Conservation (phyloP, 179 eudicot species). For the Beta macrorhiza region DNA sequence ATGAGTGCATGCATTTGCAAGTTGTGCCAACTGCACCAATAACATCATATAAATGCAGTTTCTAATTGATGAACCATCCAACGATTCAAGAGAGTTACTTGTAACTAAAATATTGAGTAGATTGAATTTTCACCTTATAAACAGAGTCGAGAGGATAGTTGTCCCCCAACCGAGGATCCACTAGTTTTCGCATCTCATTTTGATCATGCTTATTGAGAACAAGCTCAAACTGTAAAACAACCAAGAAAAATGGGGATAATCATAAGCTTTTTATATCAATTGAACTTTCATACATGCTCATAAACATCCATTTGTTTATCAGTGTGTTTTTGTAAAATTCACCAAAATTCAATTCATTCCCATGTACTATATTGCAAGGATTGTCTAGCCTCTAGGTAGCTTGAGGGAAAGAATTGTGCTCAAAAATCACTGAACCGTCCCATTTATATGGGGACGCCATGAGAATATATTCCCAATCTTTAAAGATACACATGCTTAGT, state of each 20-base stretch:
- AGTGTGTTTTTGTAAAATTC: background rate
- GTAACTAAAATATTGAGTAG: background rate
- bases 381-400: background rate
- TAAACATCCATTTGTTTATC: background rate
- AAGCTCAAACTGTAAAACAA: slow-evolving; percentile 47
- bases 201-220: slow-evolving; percentile 37
- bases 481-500: background rate
- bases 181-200: slow-evolving; percentile 41
- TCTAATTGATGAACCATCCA: background rate
- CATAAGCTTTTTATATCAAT: slow-evolving; percentile 10
- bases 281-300: background rate
- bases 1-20: slow-evolving; percentile 51
- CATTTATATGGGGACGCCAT: background rate
- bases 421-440: background rate
- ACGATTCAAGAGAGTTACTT: background rate
- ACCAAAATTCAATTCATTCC: background rate
- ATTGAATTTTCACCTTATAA: slow-evolving; percentile 35
- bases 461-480: background rate
- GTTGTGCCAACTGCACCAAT: slow-evolving; percentile 47
- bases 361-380: background rate
- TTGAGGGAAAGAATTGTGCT: background rate
- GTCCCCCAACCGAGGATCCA: slow-evolving; percentile 59
- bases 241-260: background rate
- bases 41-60: background rate
- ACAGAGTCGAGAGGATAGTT: slow-evolving; percentile 48